Evolutionary conservation across 164 flowering plant genomes (phyloP).

Genomic region (Pachysandra terminalis): DNA sequence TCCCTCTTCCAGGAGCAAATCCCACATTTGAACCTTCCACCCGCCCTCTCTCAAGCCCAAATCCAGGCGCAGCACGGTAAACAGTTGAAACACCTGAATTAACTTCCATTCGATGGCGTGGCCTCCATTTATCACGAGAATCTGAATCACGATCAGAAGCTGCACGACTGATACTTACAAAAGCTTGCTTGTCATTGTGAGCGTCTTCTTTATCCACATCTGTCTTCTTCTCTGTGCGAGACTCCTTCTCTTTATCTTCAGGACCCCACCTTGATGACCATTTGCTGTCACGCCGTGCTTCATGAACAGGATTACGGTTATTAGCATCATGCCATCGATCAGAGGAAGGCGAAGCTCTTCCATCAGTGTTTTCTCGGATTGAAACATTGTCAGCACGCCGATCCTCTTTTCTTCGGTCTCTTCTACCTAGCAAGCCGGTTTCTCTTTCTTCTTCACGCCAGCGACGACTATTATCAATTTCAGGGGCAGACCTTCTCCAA

Average conservation of each 20-base stretch:
- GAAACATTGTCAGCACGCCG: constrained; percentile 55
- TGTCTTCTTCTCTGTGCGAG: constrained; percentile 53
- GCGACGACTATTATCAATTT: constrained; percentile 61
- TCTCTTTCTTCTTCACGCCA: constrained; percentile 99
- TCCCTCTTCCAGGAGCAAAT: constrained; percentile 81
- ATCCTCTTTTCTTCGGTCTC: constrained; percentile 74
- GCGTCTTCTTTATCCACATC: constrained; percentile 70
- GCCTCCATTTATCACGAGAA: constrained; percentile 97
- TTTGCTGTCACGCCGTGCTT: constrained; percentile 71
- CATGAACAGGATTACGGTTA: constrained; percentile 56
- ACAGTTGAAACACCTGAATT: constrained; percentile 50
- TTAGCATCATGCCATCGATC: constrained; percentile 74
- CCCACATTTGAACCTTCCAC: constrained; percentile 57
- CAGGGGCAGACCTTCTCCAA: constrained; percentile 56
- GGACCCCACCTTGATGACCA: constrained; percentile 99
- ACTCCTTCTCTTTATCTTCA: constrained; percentile 84
- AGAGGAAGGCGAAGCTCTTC: constrained; percentile 48
- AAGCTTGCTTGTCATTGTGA: constrained; percentile 51
- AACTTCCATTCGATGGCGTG: constrained; percentile 81
- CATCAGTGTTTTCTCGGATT: constrained; percentile 45
- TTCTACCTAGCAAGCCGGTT: constrained; percentile 72
- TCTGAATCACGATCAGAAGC: constrained; percentile 69
- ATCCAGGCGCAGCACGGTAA: constrained; percentile 86
- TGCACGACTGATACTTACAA: constrained; percentile 35
- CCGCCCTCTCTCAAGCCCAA: constrained; percentile 67